Evolutionary conservation across 2,329 filamentous ascomycete genomes (phyloP).

Genomic region (Coniochaeta sp.): DNA sequence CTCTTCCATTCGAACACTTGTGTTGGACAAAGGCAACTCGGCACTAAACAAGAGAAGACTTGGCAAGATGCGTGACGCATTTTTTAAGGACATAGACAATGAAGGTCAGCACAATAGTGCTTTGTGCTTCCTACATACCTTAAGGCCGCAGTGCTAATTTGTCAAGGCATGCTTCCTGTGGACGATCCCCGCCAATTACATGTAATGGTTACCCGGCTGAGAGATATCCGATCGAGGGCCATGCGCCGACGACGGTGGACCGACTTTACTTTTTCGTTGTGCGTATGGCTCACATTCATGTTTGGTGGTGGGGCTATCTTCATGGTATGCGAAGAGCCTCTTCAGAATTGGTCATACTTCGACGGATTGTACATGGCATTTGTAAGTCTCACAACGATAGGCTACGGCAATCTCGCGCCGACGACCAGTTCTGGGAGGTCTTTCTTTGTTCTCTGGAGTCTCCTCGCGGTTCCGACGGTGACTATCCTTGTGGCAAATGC

Average conservation of each 20-base stretch:
- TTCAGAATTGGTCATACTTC: slow-evolving; percentile 66
- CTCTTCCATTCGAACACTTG: slow-evolving; percentile 71
- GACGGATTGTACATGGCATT: slow-evolving; percentile 81
- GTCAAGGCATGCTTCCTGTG: no score
- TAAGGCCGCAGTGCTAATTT: no score
- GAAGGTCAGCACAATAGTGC: no score
- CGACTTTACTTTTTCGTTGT: slow-evolving; percentile 58
- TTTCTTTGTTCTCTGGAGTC: slow-evolving; percentile 86
- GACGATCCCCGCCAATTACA: no score
- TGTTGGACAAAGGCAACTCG: no score
- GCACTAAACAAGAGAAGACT: no score
- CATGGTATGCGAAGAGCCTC: slow-evolving; percentile 37
- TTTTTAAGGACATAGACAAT: no score
- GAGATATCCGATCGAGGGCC: slow-evolving; percentile 63
- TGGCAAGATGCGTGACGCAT: slow-evolving; percentile 38
- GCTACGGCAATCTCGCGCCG: slow-evolving; percentile 75
- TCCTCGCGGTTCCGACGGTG: slow-evolving; percentile 79
- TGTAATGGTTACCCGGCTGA: slow-evolving; percentile 78
- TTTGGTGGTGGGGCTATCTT: slow-evolving; percentile 73
- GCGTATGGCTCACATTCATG: slow-evolving; percentile 69
- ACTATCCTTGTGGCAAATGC: slow-evolving; percentile 80
- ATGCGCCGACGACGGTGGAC: slow-evolving; percentile 64
- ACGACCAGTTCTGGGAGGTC: slow-evolving; percentile 70
- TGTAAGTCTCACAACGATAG: slow-evolving; percentile 74
- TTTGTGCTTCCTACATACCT: no score